Percentiles rank a stretch among this genome's conserved stretches.
These are phyloP conservation scores for Aphanomyces euteiches DNA, from an alignment of 352 stramenopile genomes.

Conservation along the genomic window DNA sequence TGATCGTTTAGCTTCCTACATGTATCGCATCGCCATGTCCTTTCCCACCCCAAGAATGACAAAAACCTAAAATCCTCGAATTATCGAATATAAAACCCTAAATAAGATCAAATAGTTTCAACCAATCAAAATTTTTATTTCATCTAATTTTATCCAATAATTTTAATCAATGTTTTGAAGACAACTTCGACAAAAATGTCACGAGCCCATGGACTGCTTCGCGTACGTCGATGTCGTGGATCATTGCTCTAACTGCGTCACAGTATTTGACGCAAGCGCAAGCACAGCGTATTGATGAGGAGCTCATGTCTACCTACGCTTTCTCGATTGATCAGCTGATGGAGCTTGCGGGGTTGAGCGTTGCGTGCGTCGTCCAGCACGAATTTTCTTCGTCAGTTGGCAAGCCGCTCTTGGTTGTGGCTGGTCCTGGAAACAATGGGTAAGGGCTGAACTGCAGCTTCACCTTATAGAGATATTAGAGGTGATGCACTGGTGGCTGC, in stretches of 20 bases:
- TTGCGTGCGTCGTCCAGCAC: slow-evolving; percentile 88
- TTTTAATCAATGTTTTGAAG: too few species aligned
- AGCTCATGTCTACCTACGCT: slow-evolving; percentile 87
- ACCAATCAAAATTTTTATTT: not conserved
- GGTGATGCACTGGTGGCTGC: slow-evolving; percentile 98
- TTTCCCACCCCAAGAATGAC: too few species aligned
- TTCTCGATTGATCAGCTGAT: slow-evolving; percentile 98
- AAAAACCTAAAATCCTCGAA: too few species aligned
- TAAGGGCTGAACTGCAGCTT: slow-evolving; percentile 28
- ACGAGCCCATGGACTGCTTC: not conserved
- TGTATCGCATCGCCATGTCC: too few species aligned
- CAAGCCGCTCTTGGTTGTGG: slow-evolving; percentile 85
- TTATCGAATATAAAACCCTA: too few species aligned
- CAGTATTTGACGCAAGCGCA: slow-evolving; percentile 71
- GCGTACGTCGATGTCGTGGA: not conserved
- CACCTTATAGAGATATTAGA: slow-evolving; percentile 33
- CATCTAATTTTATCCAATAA: not conserved
- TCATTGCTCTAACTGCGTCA: not conserved
- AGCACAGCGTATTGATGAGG: slow-evolving; percentile 80
- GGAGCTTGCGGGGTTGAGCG: slow-evolving; percentile 96
- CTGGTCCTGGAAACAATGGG: slow-evolving; percentile 98
- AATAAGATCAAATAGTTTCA: not conserved
- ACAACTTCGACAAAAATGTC: not conserved
- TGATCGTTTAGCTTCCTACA: too few species aligned
- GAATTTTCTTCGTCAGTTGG: slow-evolving; percentile 39